Evolutionary conservation across 306 rosid genomes (phyloP), one percentile per base, ranked within the genome.

Genomic region (Urtica urens): DNA sequence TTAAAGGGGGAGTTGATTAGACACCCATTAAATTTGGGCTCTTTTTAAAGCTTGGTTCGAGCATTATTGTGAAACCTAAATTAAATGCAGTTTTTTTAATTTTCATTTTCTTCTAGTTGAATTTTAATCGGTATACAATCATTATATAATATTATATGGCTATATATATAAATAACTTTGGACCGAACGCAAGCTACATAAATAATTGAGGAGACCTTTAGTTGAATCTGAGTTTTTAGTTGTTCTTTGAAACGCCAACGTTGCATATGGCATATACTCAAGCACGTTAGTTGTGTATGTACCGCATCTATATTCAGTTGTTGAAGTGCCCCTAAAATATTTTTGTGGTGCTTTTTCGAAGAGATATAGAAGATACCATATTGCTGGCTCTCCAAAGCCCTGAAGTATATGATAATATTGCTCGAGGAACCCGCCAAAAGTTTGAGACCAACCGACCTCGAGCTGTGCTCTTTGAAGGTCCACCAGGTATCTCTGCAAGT

Each of bases 381-480:
- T 75, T 88, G 41, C 58, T 88, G 82, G 81, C 96, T 63, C 65
- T 88, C 65, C 93, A 59, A 2, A 76, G 80, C 68, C 96, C 94
- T 65, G 80, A 81, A 65, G 73, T 77, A 49, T 88, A 83, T 72
- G 94, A 88, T 63, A 79, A 83, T 45, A 83, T 88, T 62, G 96
- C 96, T 30, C 81, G 66, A 20, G 81, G 75, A 45, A 88, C 96
- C 51, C 81, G 88, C 35, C 51, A 71, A 23, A 88, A 83, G 63
- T 88, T 80, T 68, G 94, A 88, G 67, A 76, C 94, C 24, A 88
- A 81, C 64, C 78, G 78, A 69, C 93, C 94, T 63, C 86, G 88
- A 46, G 96, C 96, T 49, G 94, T 88, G 57, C 81, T 88, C 42
- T 88, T 88, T 54, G 93, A 88, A 60, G 96, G 96, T 49, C 96